Evolutionary conservation across 768 basidiomycete genomes (phyloP), one percentile per base, ranked within the genome.

Genomic region (Phanerodontia chrysosporium): DNA sequence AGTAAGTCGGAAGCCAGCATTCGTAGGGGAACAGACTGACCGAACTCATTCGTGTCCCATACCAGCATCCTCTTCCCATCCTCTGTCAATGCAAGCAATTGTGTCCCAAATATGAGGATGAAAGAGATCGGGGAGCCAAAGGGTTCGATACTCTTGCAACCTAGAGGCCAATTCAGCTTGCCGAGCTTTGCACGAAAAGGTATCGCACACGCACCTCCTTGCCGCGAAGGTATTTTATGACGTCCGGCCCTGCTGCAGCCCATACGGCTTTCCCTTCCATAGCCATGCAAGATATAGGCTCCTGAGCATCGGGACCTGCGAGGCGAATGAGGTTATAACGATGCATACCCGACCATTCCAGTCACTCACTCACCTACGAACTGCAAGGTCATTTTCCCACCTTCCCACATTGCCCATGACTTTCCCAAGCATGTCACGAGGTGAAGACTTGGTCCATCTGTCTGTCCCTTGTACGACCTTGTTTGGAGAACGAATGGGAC

Each of bases 361-460:
- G 61, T 22, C 57, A 61, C 55, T 36, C 32, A 82, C 92, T 76
- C 73, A 92, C 96, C 93, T 60, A 95, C 94, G 70, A 99, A 98
- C 36, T 98, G 79, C 58, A 98, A 74, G 30, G 79, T 80, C 92
- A 98, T 95, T 74, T 89, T 94, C 27, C 86, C 90, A 22, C 93
- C 95, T 65, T 97, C 94, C 96, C 96, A 98, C 67, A 97, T 76
- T 18, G 94, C 91, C 95, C 95, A 98, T 63, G 90, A 84, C 58
- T 78, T 83, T 6, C 96, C 95, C 8, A 98, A 74, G 66, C 91
- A 95, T 12, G 93, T 95, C 32, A 97, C 73, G 45, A 98, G 75
- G 62, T 93, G 89, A 58, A 95, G 78, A 49, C 84, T 82, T 0
- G 95, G 94, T 2, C 89, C 91, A 21, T 89, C 88, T 1, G 90